Base-by-base conservation (phyloP, 2,329 filamentous ascomycete genomes). In the Aureobasidium lini region DNA sequence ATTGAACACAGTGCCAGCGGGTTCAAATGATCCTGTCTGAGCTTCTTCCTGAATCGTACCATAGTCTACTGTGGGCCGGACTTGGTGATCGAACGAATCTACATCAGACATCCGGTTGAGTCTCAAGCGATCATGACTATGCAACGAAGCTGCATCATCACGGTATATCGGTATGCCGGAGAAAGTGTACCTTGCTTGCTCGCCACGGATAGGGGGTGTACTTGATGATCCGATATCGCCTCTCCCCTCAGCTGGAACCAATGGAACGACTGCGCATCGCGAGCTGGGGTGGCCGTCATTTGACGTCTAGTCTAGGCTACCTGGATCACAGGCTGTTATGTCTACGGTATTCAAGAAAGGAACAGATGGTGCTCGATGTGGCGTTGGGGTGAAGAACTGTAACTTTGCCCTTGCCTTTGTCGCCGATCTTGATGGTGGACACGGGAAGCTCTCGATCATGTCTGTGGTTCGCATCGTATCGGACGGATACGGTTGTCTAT, bases 101-200 rank as follows among this genome's bases (percentile, higher is more conserved):
- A 18, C 8, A 15, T 54, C 50, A 16, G 50, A 54, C 29, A 54
- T 42, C 7, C 28, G 36, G 6, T 10, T 13, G 11, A 32, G 10
- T 9, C 29, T 29, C 28, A 8, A 42, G 28, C 50, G 39, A 52
- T 62, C 62, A n/a, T 44, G 53, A 40, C 56, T 59, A 8, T 48
- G 40, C 11, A 64, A 15, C n/a, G 69, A 68, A 43, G 65, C 62
- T 15, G 61, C 62, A 42, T 67, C 64, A 6, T 52, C 52, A 43
- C 62, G 62, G 46, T 63, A 64, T 7, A 67, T 53, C 16, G 66
- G 65, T 44, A 66, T 64, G 42, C 66, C 65, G 52, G 69, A 63
- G 40, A 65, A 63, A 6, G 64, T 65, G 60, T 67, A 66, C 36
- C 62, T 64, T 59, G 66, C 18, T 9, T 46, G 58, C 39, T 67